Evolutionary conservation across 306 rosid genomes (phyloP).

Genomic region (Prunus persica): DNA sequence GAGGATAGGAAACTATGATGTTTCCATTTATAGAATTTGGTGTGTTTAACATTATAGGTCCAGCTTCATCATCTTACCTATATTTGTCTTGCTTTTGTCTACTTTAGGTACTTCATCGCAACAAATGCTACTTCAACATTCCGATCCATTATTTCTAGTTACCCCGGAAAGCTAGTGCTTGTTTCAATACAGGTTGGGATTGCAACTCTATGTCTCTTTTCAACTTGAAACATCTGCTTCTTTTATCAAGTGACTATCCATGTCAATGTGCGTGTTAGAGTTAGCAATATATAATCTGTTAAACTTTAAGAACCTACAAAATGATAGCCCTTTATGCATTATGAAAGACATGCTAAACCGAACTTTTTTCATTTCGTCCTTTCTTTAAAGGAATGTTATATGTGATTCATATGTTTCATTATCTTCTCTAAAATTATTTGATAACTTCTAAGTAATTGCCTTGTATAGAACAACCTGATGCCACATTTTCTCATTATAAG

Average conservation of each 20-base stretch:
- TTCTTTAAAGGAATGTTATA: neutral
- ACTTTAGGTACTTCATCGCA: slow-evolving; percentile 61
- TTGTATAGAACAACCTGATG: neutral
- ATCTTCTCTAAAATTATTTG: neutral
- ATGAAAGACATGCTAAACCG: neutral
- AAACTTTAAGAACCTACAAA: neutral
- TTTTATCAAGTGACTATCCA: neutral
- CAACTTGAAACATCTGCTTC: slow-evolving; percentile 13
- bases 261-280: neutral
- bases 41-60: neutral
- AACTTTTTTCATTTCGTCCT: neutral
- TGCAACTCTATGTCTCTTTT: slow-evolving; percentile 6
- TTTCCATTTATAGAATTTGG: neutral
- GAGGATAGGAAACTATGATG: neutral
- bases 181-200: slow-evolving; percentile 77
- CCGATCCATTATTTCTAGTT: slow-evolving; percentile 63
- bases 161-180: slow-evolving; percentile 74
- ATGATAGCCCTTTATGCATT: neutral
- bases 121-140: slow-evolving; percentile 90
- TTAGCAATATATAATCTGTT: neutral
- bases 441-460: neutral
- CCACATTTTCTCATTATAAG: neutral
- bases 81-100: slow-evolving; percentile 20
- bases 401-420: neutral
- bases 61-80: slow-evolving; percentile 18